phyloP scores from a whole-genome alignment of 2,329 filamentous ascomycete species.

The Ophiostoma angusticollis region DNA sequence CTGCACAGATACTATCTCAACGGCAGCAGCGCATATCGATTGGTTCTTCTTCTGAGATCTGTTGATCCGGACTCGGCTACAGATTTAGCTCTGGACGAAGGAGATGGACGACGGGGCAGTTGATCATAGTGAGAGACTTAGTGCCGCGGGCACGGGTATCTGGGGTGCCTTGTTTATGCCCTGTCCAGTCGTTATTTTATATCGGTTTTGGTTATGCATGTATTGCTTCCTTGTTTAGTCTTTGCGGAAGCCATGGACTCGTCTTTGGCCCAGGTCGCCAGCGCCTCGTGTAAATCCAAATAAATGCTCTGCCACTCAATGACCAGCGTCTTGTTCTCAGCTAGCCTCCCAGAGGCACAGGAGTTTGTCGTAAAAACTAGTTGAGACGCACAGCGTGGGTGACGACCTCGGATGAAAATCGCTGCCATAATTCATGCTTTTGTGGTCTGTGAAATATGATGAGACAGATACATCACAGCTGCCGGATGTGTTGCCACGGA shows the following conservation, averaged over 20 bases:
- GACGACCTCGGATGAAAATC: constrained; percentile 46
- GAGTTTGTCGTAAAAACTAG: constrained; percentile 64
- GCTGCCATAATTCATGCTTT: constrained; percentile 91
- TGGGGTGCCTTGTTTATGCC: too few relatives aligned
- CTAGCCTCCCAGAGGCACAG: constrained; percentile 51
- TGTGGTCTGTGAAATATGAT: constrained; percentile 66
- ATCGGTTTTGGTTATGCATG: too few relatives aligned
- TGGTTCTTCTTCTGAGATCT: constrained; percentile 66
- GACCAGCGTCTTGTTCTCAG: too few relatives aligned
- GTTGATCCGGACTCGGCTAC: constrained; percentile 28
- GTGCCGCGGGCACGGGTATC: too few relatives aligned
- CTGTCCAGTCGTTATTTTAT: too few relatives aligned
- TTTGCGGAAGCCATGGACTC: too few relatives aligned
- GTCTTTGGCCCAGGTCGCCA: too few relatives aligned
- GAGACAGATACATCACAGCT: constrained; percentile 51
- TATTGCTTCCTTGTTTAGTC: too few relatives aligned
- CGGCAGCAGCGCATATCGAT: constrained; percentile 82
- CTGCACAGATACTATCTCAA: constrained; percentile 94
- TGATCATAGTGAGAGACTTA: too few relatives aligned
- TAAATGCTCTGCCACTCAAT: too few relatives aligned
- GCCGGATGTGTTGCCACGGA: constrained; percentile 25
- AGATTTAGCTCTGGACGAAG: constrained; percentile 23
- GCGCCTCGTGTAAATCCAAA: too few relatives aligned
- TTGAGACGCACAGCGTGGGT: constrained; percentile 45
- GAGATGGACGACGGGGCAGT: constrained; percentile 8